Conservation (phyloP, 805 yeast species). For the Myxozyma kluyveri region DNA sequence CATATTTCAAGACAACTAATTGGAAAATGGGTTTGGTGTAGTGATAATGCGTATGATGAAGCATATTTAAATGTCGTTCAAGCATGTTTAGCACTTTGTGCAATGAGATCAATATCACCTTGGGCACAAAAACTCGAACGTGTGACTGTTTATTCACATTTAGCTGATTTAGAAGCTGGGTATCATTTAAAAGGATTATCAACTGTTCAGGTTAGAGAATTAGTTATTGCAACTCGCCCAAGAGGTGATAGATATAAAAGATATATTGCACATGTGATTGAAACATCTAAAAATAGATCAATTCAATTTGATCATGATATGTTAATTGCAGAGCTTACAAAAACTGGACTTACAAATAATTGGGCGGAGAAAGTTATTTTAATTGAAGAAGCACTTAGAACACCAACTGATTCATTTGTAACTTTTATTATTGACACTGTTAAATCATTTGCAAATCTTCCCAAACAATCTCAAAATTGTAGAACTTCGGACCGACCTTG, state of each 20-base stretch:
- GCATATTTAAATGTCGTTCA: constrained; percentile 10
- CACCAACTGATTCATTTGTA: constrained; percentile 20
- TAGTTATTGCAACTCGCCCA: constrained; percentile 6
- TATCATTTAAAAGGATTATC: constrained; percentile 4
- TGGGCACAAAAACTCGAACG: constrained; percentile 12
- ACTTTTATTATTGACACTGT: constrained; percentile 2
- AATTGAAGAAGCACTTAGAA: constrained; percentile 20
- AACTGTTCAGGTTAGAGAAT: constrained; percentile 10
- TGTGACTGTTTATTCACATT: constrained; percentile 6
- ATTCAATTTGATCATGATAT: constrained; percentile 15
- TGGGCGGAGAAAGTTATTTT: constrained; percentile 18
- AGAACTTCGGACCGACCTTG: not conserved
- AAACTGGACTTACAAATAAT: not conserved
- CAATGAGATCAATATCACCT: constrained; percentile 8
- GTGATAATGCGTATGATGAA: constrained; percentile 10
- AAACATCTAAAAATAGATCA: constrained; percentile 1
- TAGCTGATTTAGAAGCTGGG: constrained; percentile 7
- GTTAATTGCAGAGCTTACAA: constrained; percentile 6
- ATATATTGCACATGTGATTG: constrained; percentile 7
- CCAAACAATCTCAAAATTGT: constrained; percentile 1
- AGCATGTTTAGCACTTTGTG: constrained; percentile 8
- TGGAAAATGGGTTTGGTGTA: constrained; percentile 6
- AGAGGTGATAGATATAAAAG: not conserved
- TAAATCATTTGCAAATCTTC: not conserved
- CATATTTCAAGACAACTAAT: constrained; percentile 2